These are phyloP conservation scores for Peltaster fructicola DNA, from an alignment of 2,329 filamentous ascomycete genomes.

Conservation along the genomic window DNA sequence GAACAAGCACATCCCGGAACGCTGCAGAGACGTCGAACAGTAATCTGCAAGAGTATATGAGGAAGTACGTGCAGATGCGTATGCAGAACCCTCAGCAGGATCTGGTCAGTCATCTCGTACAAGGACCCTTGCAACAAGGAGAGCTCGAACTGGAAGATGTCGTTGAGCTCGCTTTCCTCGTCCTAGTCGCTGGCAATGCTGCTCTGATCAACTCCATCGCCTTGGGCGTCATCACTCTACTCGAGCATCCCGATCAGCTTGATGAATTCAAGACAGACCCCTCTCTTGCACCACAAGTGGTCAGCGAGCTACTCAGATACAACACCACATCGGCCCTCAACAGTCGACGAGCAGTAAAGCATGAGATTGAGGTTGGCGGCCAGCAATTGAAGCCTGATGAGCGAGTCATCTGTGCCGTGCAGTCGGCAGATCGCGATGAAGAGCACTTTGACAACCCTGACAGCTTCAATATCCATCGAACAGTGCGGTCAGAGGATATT, in stretches of 20 bases:
- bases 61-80: conserved; percentile 25
- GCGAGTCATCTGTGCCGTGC: conserved; percentile 31
- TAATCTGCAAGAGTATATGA: conserved; percentile 30
- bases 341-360: conserved; percentile 31
- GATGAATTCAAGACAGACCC: conserved; percentile 25
- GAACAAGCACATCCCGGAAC: conserved; percentile 2
- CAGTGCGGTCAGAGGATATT: background rate
- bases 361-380: conserved; percentile 27
- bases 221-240: conserved; percentile 28
- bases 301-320: conserved; percentile 32
- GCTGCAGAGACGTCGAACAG: conserved; percentile 10
- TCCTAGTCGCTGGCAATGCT: conserved; percentile 35
- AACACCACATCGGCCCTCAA: conserved; percentile 32
- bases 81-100: conserved; percentile 25
- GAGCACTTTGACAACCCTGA: conserved; percentile 26
- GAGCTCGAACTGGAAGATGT: conserved; percentile 15
- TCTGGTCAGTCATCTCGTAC: conserved; percentile 26
- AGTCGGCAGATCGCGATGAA: conserved; percentile 31
- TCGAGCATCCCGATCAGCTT: conserved; percentile 27
- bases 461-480: conserved; percentile 1
- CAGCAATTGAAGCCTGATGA: conserved; percentile 26
- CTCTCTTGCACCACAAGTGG: conserved; percentile 22
- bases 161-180: conserved; percentile 32
- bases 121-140: conserved; percentile 11
- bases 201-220: conserved; percentile 35